Conservation (phyloP, 139 green algal genomes). For the Coelastrella sp. region DNA sequence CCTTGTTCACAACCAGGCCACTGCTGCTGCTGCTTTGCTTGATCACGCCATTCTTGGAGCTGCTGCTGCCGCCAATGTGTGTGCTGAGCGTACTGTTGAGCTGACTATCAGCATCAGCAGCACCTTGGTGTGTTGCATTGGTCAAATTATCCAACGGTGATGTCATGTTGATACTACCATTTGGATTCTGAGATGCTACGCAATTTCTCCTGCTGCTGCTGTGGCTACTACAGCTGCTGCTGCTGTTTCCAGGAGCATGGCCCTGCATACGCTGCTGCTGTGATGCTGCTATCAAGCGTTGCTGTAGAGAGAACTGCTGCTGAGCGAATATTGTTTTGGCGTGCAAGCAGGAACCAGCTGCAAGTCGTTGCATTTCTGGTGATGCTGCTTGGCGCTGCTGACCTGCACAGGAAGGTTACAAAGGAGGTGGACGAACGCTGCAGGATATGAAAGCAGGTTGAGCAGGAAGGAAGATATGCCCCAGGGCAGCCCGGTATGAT, state of each 20-base stretch:
- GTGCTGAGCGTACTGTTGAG: background rate
- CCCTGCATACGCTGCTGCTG: background rate
- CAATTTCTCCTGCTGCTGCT: background rate
- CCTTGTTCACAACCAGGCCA: constrained; percentile 50
- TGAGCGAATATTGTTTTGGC: no score
- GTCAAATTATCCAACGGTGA: no score
- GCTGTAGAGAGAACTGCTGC: no score
- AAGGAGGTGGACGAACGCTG: no score
- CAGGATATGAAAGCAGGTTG: no score
- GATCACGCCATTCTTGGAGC: background rate
- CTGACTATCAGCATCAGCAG: background rate
- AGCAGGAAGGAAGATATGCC: no score
- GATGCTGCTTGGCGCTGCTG: no score
- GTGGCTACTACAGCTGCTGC: background rate
- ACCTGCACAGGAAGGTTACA: no score
- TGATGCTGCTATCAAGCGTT: background rate
- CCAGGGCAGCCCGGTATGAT: no score
- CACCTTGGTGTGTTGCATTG: background rate
- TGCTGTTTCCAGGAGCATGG: background rate
- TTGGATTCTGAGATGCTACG: background rate
- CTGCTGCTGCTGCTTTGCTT: background rate
- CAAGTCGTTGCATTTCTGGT: no score
- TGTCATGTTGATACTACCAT: no score
- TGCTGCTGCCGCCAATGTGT: constrained; percentile 12
- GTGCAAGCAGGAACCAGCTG: no score